These are phyloP conservation scores for Alnus glutinosa DNA, from an alignment of 306 rosid genomes.

Conservation along the genomic window DNA sequence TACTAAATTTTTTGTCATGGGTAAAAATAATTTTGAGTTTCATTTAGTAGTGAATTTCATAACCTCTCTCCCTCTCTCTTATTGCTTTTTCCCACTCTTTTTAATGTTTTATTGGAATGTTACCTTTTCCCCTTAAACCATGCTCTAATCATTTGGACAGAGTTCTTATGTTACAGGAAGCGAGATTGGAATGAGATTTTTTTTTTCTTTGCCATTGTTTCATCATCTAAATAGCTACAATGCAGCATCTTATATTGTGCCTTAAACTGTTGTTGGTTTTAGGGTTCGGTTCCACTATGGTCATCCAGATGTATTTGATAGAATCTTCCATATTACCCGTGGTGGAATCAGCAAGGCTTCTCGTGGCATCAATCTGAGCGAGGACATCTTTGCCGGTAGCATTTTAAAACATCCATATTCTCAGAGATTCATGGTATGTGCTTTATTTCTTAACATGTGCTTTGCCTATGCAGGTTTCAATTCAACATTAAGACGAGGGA, in stretches of 20 bases:
- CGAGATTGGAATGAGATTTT: background rate
- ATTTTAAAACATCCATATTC: conserved; percentile 23
- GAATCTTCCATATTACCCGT: conserved; percentile 96
- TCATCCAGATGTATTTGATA: conserved; percentile 96
- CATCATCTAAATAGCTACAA: background rate
- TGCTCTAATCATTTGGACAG: background rate
- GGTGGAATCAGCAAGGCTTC: conserved; percentile 99
- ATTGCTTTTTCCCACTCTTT: background rate
- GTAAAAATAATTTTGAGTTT: background rate
- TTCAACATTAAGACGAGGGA: conserved; percentile 89
- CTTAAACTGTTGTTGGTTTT: conserved; percentile 28
- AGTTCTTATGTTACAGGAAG: background rate
- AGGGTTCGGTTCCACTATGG: conserved; percentile 99
- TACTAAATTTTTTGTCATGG: background rate
- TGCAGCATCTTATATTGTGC: conserved; percentile 9
- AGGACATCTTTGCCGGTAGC: conserved; percentile 97
- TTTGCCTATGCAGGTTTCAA: conserved; percentile 63
- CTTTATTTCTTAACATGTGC: conserved; percentile 30
- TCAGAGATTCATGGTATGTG: conserved; percentile 14
- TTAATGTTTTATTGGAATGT: background rate
- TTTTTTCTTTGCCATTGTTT: background rate
- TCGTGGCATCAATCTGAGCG: conserved; percentile 88
- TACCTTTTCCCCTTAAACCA: background rate
- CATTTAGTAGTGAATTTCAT: background rate
- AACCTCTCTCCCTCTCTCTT: conserved; percentile 2